Evolutionary conservation across 106 monocot genomes (phyloP).

Genomic region (Dioscorea dumetorum): DNA sequence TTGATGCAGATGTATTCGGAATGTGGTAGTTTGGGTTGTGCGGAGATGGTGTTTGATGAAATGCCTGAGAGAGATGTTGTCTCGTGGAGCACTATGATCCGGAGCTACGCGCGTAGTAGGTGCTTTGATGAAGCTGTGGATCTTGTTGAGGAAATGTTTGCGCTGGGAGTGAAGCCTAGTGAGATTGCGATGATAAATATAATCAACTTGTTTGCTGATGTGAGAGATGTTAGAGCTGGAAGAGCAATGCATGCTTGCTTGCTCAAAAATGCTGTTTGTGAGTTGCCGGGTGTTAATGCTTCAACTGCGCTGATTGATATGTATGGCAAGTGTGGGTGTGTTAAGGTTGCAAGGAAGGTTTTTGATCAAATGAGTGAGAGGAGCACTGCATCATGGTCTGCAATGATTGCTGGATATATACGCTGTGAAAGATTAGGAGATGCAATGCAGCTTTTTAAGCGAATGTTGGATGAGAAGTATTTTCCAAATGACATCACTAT

Average conservation of each 20-base stretch:
- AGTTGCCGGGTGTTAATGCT: slow-evolving; percentile 10
- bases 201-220: slow-evolving; percentile 40
- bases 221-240: slow-evolving; percentile 16
- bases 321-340: slow-evolving; percentile 45
- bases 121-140: slow-evolving; percentile 11
- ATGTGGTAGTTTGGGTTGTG: slow-evolving; percentile 20
- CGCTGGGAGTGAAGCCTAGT: slow-evolving; percentile 18
- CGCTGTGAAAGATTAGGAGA: slow-evolving; percentile 5
- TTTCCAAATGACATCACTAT: slow-evolving; percentile 53
- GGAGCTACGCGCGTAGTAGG: slow-evolving; percentile 9
- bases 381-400: slow-evolving; percentile 43
- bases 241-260: slow-evolving; percentile 30
- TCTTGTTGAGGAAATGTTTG: slow-evolving; percentile 34
- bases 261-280: slow-evolving; percentile 13
- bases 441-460: slow-evolving; percentile 30
- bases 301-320: slow-evolving; percentile 40
- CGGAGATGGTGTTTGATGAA: slow-evolving; percentile 33
- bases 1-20: slow-evolving; percentile 56
- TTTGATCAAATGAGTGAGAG: slow-evolving; percentile 32
- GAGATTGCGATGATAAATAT: slow-evolving; percentile 39
- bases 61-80: slow-evolving; percentile 62
- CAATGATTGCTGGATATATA: slow-evolving; percentile 42
- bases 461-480: slow-evolving; percentile 30
- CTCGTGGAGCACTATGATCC: slow-evolving; percentile 62
- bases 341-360: slow-evolving; percentile 19